A percentile compares a stretch with the other conserved stretches of the same genome.
These are phyloP conservation scores for Phialemoniopsis sp. DNA, from an alignment of 2,329 filamentous ascomycete genomes.

Conservation along the genomic window DNA sequence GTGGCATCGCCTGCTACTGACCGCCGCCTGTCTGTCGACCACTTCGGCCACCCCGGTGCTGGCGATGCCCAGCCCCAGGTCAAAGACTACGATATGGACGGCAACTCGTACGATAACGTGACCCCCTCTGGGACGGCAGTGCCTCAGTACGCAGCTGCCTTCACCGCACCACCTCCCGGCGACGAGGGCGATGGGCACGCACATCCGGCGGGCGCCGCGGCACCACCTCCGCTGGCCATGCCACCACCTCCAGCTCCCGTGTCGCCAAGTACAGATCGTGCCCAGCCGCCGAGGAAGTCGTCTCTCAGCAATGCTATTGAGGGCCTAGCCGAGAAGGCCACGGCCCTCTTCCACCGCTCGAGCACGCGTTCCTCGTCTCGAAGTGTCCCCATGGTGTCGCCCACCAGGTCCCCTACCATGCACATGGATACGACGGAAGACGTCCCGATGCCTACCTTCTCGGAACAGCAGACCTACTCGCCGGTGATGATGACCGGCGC, in stretches of 20 bases:
- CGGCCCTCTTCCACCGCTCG: slow-evolving; percentile 10
- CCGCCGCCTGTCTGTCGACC: slow-evolving; percentile 3
- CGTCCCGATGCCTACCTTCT: no score
- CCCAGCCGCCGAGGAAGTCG: neutral
- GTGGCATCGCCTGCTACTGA: neutral
- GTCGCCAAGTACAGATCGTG: no score
- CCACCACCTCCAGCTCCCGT: neutral
- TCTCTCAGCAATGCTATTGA: slow-evolving; percentile 7
- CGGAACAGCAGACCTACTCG: neutral
- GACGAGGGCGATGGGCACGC: neutral
- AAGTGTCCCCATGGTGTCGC: slow-evolving; percentile 5
- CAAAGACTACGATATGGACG: neutral
- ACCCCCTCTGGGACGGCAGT: neutral
- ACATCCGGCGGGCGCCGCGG: neutral
- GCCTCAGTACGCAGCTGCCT: neutral
- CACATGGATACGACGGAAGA: slow-evolving; percentile 2
- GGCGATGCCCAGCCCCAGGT: neutral
- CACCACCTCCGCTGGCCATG: neutral
- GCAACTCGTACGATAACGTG: slow-evolving; percentile 1
- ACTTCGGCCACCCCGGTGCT: neutral
- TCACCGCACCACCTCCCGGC: neutral
- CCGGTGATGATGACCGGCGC: slow-evolving; percentile 10
- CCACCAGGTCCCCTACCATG: slow-evolving; percentile 3
- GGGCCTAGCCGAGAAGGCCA: slow-evolving; percentile 4
- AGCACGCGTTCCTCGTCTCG: slow-evolving; percentile 10